These are phyloP conservation scores for Penicillium sp. DNA, from an alignment of 2,329 filamentous ascomycete species.

Conservation along the genomic window DNA sequence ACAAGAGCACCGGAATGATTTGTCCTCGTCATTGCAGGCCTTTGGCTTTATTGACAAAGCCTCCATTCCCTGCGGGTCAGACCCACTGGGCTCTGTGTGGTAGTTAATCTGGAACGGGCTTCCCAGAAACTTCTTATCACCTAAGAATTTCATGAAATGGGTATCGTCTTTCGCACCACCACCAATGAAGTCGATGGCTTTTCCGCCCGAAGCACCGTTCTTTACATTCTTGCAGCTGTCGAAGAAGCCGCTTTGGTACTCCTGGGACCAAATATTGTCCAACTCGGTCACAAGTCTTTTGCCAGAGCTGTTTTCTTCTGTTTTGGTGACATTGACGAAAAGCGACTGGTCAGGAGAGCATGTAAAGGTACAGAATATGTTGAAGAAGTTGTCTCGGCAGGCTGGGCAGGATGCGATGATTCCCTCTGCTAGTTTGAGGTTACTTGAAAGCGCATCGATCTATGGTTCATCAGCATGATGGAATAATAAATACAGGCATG, in stretches of 20 bases:
- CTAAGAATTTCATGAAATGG: conserved; percentile 84
- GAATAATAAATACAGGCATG: too few relatives aligned
- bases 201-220: conserved; percentile 89
- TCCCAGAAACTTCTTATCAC: conserved; percentile 83
- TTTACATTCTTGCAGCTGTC: conserved; percentile 99
- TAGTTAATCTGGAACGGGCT: conserved; percentile 99
- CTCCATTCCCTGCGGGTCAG: conserved; percentile 67
- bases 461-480: conserved; percentile 39
- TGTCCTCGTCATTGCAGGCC: conserved; percentile 85
- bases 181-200: conserved; percentile 93
- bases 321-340: conserved; percentile 88
- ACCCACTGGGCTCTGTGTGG: conserved; percentile 56
- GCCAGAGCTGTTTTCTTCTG: conserved; percentile 53
- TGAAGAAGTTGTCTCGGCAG: conserved; percentile 98
- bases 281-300: conserved; percentile 79
- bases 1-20: conserved; percentile 84
- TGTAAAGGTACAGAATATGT: conserved; percentile 96
- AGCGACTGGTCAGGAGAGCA: conserved; percentile 96
- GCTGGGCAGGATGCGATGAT: conserved; percentile 93
- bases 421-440: conserved; percentile 80
- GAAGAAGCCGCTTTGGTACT: conserved; percentile 86
- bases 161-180: conserved; percentile 90
- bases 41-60: conserved; percentile 71
- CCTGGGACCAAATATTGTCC: conserved; percentile 80
- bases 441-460: conserved; percentile 77